Evolutionary conservation across 176 grass and related monocot genomes (phyloP).

Genomic region (Chloris gayana): DNA sequence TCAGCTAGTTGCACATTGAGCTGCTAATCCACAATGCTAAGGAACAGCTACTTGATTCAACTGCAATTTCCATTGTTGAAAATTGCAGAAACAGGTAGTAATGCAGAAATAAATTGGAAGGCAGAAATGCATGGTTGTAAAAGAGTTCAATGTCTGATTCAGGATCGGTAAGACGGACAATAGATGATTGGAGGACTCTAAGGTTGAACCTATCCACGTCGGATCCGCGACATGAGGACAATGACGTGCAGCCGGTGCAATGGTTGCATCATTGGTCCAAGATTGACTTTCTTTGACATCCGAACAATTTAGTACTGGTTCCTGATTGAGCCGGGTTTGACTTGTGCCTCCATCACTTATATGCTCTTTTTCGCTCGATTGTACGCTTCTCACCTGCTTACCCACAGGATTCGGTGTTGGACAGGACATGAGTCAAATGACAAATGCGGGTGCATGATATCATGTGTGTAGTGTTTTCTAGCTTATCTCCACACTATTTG

Average conservation of each 20-base stretch:
- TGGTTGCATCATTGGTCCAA: conserved; percentile 49
- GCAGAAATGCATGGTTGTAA: background rate
- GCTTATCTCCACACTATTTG: conserved; percentile 14
- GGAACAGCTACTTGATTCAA: background rate
- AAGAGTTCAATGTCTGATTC: background rate
- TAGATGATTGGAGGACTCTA: background rate
- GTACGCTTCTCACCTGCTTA: conserved; percentile 47
- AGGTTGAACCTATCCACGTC: conserved; percentile 3
- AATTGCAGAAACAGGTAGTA: background rate
- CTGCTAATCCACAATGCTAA: conserved; percentile 27
- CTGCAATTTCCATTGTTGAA: background rate
- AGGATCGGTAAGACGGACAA: background rate
- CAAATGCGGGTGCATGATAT: conserved; percentile 33
- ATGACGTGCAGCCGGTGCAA: conserved; percentile 29
- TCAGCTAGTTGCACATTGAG: conserved; percentile 5
- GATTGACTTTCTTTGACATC: conserved; percentile 54
- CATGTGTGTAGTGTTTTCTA: conserved; percentile 3
- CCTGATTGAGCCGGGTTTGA: conserved; percentile 48
- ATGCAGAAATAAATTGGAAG: too few relatives aligned
- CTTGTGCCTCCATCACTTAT: conserved; percentile 34
- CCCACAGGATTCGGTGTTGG: conserved; percentile 24
- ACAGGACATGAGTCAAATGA: conserved; percentile 42
- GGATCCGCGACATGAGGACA: conserved; percentile 37
- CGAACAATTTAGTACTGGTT: conserved; percentile 32
- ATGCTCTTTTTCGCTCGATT: conserved; percentile 10